Conservation (phyloP, 2,329 filamentous ascomycete species). For the Aspergillus oerlinghausenensis region DNA sequence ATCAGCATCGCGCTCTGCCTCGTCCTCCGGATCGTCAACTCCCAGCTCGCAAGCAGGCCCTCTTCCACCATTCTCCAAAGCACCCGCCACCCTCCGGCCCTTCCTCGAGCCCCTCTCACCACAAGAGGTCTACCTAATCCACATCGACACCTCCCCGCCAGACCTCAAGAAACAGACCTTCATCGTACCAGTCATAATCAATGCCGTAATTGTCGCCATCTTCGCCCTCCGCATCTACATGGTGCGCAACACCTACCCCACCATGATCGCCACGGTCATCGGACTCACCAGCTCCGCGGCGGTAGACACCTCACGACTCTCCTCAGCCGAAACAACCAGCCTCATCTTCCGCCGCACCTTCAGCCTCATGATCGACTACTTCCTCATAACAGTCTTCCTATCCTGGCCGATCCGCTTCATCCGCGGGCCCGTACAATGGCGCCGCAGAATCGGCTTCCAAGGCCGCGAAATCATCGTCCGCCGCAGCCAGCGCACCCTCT, state of each 20-base stretch:
- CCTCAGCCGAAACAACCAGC: slow-evolving; percentile 53
- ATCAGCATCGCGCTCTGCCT: slow-evolving; percentile 17
- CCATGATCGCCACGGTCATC: slow-evolving; percentile 59
- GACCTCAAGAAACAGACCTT: slow-evolving; percentile 81
- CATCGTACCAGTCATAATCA: slow-evolving; percentile 71
- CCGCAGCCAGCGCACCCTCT: slow-evolving; percentile 67
- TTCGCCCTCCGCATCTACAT: slow-evolving; percentile 65
- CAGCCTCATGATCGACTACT: slow-evolving; percentile 70
- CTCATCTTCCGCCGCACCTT: slow-evolving; percentile 57
- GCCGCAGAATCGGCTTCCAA: slow-evolving; percentile 70
- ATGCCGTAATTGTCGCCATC: slow-evolving; percentile 60
- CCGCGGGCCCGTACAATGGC: slow-evolving; percentile 65
- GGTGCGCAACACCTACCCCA: slow-evolving; percentile 69
- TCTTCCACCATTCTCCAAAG: slow-evolving; percentile 66
- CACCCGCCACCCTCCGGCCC: slow-evolving; percentile 58
- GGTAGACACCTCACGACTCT: slow-evolving; percentile 54
- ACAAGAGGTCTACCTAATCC: slow-evolving; percentile 74
- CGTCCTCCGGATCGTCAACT: slow-evolving; percentile 29
- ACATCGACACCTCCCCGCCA: slow-evolving; percentile 68
- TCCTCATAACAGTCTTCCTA: slow-evolving; percentile 63
- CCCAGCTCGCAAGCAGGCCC: slow-evolving; percentile 29
- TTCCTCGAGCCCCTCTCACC: slow-evolving; percentile 64
- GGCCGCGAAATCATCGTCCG: slow-evolving; percentile 76
- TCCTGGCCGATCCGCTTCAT: slow-evolving; percentile 72
- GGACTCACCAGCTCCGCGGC: slow-evolving; percentile 64